Percentiles rank a stretch among this genome's conserved stretches.
Evolutionary conservation across 2,329 filamentous ascomycete species (phyloP).

Genomic region (Sporothrix brasiliensis): DNA sequence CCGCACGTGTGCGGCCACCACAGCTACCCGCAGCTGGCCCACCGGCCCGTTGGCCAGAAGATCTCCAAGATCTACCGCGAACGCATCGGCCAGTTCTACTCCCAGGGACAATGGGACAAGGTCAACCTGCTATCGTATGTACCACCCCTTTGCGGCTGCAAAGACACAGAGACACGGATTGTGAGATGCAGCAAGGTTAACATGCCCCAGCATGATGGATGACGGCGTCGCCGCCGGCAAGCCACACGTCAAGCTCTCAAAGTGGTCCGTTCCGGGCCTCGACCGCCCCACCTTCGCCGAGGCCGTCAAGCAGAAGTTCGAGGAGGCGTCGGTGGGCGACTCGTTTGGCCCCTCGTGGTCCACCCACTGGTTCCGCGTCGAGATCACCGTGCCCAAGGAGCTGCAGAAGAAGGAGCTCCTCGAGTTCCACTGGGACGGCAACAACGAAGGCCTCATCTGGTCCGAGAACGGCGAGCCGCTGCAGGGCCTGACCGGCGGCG

Average conservation of each 20-base stretch:
- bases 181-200: background rate
- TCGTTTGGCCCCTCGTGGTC: conserved; percentile 94
- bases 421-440: conserved; percentile 96
- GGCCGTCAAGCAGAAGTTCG: conserved; percentile 74
- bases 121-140: conserved; percentile 39
- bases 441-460: conserved; percentile 95
- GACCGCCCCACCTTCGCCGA: conserved; percentile 84
- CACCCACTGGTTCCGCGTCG: conserved; percentile 94
- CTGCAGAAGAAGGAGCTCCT: conserved; percentile 76
- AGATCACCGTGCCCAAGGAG: conserved; percentile 73
- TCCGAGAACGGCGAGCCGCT: conserved; percentile 84
- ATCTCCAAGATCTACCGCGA: conserved; percentile 38
- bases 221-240: conserved; percentile 68
- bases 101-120: conserved; percentile 37
- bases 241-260: conserved; percentile 79
- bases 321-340: conserved; percentile 71
- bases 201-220: conserved; percentile 64
- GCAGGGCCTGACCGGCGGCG: conserved; percentile 87
- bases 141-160: background rate
- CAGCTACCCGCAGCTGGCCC: conserved; percentile 38
- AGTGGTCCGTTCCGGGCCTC: conserved; percentile 80
- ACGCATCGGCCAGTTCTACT: conserved; percentile 38
- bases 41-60: conserved; percentile 38
- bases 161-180: no score
- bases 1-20: conserved; percentile 30